Percentiles rank a stretch among this genome's conserved stretches.
Conservation (phyloP, 805 yeast species). For the Hanseniaspora taiwanica region DNA sequence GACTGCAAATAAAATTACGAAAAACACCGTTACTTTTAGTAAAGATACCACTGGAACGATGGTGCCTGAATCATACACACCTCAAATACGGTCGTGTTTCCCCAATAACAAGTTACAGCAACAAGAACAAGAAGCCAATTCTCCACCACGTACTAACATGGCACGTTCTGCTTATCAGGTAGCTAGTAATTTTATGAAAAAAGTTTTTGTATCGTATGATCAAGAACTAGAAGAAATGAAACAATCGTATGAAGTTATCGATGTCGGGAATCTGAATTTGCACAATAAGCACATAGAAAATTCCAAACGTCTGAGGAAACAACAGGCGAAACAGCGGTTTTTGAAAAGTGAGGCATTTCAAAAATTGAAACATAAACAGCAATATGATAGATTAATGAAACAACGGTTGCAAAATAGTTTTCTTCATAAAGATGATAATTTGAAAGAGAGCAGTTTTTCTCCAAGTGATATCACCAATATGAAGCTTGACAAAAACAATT, state of each 20-base stretch:
- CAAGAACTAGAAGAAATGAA: constrained; percentile 13
- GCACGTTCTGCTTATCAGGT: too few relatives aligned
- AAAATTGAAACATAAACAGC: constrained; percentile 15
- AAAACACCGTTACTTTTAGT: too few relatives aligned
- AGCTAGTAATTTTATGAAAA: constrained; percentile 6
- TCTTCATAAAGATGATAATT: too few relatives aligned
- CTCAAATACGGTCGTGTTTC: too few relatives aligned
- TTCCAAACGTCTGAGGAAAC: constrained; percentile 2
- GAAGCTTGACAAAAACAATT: too few relatives aligned
- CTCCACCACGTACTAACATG: too few relatives aligned
- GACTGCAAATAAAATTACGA: neutral
- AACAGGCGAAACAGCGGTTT: constrained; percentile 8
- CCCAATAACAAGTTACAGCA: too few relatives aligned
- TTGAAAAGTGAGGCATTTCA: constrained; percentile 19
- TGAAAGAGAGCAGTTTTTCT: too few relatives aligned
- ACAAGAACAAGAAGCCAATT: too few relatives aligned
- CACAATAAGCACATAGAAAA: constrained; percentile 6
- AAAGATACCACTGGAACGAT: too few relatives aligned
- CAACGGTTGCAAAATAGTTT: constrained; percentile 10
- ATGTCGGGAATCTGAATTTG: constrained; percentile 5
- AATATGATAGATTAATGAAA: constrained; percentile 17
- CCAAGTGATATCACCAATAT: too few relatives aligned
- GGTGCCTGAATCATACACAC: too few relatives aligned
- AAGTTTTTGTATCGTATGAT: constrained; percentile 13
- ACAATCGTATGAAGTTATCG: neutral